Base-by-base conservation (phyloP, 306 rosid species). In the Cucumis melo region DNA sequence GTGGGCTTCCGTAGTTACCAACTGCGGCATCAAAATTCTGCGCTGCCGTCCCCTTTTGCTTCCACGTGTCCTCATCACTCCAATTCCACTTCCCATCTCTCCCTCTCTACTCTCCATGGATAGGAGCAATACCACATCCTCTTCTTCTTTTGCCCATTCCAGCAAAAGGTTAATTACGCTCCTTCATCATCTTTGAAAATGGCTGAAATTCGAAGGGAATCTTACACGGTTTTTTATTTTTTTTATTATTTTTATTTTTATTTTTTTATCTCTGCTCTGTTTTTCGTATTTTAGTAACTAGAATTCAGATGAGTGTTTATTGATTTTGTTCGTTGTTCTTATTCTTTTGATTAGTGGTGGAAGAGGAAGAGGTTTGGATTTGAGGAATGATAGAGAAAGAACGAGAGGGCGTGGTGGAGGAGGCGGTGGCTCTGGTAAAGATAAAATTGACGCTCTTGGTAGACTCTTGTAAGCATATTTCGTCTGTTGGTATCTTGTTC, bases 381-480 rank as follows among this genome's bases (percentile, higher is more conserved):
- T 72, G 87, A 84, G 76, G 76, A 84, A 58, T 63, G 86, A 82
- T 15, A 63, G 86, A 84, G 91, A 82, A 53, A 84, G 85, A 79
- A 70, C 85, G 61, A 80, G 86, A 59, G 88, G 90, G 16, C 90
- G 86, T 17, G 86, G 86, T 23, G 76, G 79, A 13, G 57, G 83
- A 6, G 81, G 48, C 48, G 48, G 85, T 3, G 77, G 87, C 80
- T 50, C 86, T 15, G 92, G 92, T 17, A 87, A 91, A 84, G 99
- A 94, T 79, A 92, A 86, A 85, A 88, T 94, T 56, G 97, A 90
- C 10, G 91, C 96, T 10, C 99, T 92, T 82, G 99, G 99, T 80
- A 90, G 96, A 86, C 88, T 92, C 68, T 27, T 94, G 99, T 90
- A 89, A 92, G 99, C 58, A 79, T 70, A 24, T 70, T 23, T 48